Evolutionary conservation across 2,329 filamentous ascomycete genomes (phyloP).

Genomic region (Aureobasidium leucospermi): DNA sequence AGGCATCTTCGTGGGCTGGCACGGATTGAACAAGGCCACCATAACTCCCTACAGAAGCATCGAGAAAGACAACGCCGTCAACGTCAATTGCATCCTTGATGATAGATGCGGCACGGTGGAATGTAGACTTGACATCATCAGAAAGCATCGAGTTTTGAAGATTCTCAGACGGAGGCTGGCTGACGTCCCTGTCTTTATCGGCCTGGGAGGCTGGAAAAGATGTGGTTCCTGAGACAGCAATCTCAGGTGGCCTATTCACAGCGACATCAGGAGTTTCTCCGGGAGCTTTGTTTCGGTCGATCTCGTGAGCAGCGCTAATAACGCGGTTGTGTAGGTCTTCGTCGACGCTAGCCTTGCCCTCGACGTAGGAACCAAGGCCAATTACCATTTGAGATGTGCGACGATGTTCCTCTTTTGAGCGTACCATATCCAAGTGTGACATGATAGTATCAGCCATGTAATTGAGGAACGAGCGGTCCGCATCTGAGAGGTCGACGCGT

Average conservation of each 20-base stretch:
- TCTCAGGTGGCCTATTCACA: background rate
- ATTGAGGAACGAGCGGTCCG: constrained; percentile 48
- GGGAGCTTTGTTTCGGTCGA: background rate
- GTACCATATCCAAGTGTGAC: constrained; percentile 53
- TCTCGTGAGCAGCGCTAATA: background rate
- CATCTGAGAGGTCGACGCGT: constrained; percentile 42
- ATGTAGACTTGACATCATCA: constrained; percentile 28
- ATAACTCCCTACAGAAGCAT: constrained; percentile 25
- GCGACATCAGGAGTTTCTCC: background rate
- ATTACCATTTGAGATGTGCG: constrained; percentile 49
- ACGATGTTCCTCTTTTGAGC: constrained; percentile 45
- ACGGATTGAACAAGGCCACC: constrained; percentile 18
- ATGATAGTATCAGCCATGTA: constrained; percentile 52
- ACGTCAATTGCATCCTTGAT: constrained; percentile 42
- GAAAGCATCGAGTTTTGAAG: constrained; percentile 11
- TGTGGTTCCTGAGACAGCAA: background rate
- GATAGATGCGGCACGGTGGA: constrained; percentile 41
- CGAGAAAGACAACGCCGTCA: constrained; percentile 42
- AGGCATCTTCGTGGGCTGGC: background rate
- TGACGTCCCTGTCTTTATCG: background rate
- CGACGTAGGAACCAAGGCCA: constrained; percentile 43
- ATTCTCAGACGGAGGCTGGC: background rate
- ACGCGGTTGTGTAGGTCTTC: background rate
- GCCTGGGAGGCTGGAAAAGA: background rate
- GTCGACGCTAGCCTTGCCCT: constrained; percentile 15